Percentiles rank a stretch among this genome's conserved stretches.
Evolutionary conservation across 2,329 filamentous ascomycete species (phyloP).

Genomic region (Pseudocercospora cruenta): DNA sequence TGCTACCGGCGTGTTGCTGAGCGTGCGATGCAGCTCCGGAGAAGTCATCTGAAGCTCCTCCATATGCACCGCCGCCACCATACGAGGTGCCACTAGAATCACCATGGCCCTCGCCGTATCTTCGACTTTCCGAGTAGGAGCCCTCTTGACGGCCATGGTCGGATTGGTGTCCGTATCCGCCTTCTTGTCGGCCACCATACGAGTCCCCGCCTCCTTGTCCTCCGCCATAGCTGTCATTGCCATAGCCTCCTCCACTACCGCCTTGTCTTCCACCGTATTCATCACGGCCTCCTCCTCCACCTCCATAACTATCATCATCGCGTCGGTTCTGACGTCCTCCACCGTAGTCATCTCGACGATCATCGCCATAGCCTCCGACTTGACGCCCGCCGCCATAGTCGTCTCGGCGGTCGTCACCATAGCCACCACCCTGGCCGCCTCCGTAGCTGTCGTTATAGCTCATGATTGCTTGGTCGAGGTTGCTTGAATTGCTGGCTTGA

Average conservation of each 20-base stretch:
- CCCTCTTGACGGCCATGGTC: constrained; percentile 36
- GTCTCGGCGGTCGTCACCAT: constrained; percentile 20
- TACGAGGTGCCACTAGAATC: constrained; percentile 49
- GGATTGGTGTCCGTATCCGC: constrained; percentile 35
- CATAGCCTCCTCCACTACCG: constrained; percentile 19
- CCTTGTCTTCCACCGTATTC: constrained; percentile 18
- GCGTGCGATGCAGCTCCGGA: constrained; percentile 60
- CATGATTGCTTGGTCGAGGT: constrained; percentile 20
- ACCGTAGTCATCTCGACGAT: constrained; percentile 21
- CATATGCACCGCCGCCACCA: constrained; percentile 43
- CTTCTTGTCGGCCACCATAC: constrained; percentile 24
- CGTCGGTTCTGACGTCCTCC: constrained; percentile 23
- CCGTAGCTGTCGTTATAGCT: constrained; percentile 35
- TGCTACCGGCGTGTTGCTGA: constrained; percentile 55
- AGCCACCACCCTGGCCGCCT: constrained; percentile 26
- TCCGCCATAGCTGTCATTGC: constrained; percentile 18
- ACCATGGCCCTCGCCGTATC: constrained; percentile 38
- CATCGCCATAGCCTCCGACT: no score
- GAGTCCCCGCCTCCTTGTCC: constrained; percentile 28
- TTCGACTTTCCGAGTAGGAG: constrained; percentile 33
- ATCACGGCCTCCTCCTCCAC: constrained; percentile 20
- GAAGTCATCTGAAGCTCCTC: constrained; percentile 55
- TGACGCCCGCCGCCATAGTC: no score
- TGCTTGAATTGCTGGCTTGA: neutral
- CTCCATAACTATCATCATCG: constrained; percentile 20